Base-by-base conservation (phyloP, 23 red algal species). In the Pyropia haitanensis region DNA sequence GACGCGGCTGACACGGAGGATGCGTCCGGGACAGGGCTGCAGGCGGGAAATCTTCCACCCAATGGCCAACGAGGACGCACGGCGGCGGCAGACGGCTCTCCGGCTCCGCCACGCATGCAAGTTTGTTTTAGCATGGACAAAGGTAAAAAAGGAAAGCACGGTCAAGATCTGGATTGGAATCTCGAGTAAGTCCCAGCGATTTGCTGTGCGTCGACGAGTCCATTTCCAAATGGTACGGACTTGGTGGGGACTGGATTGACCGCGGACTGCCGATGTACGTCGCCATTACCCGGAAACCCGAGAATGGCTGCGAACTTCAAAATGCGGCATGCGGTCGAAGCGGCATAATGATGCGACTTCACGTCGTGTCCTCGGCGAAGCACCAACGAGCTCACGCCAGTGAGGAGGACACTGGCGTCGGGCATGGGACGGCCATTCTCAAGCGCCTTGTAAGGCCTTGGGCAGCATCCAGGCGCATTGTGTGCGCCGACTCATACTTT, bases 211-310 rank as follows among this genome's bases (percentile, higher is more conserved):
- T 66, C 2, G 69, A 55, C 63, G 61, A 78, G 49, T 67, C 61
- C 50, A 78, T 78, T 5, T 78, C 58, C 55, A 25, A 63, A 14
- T 78, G 61, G 60, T 78, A 67, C 67, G 74, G 74, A 56, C 39
- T 78, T 19, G 48, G 74, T 1, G 60, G 34, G 2, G 30, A 67
- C 58, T 65, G 61, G 52, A 73, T 63, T 13, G 19, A 26, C 1
- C 16, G 32, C 34, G 74, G 61, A 52, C 18, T 67, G 25, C 74
- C 74, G 14, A 60, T 67, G 17, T 78, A 78, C 20, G 30, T 67
- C 44, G 31, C 61, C 4, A 21, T 78, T 46, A 17, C 61, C 4
- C 18, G 27, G 4, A 77, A 77, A 9, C 58, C 72, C 12, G 72
- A 77, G 51, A 77, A 77, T 65, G 72, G 29, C 28, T 65, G 1